A percentile compares a stretch with the other conserved stretches of the same genome.
Evolutionary conservation across 768 basidiomycete species (phyloP).

Genomic region (Tricholoma bakamatsutake): DNA sequence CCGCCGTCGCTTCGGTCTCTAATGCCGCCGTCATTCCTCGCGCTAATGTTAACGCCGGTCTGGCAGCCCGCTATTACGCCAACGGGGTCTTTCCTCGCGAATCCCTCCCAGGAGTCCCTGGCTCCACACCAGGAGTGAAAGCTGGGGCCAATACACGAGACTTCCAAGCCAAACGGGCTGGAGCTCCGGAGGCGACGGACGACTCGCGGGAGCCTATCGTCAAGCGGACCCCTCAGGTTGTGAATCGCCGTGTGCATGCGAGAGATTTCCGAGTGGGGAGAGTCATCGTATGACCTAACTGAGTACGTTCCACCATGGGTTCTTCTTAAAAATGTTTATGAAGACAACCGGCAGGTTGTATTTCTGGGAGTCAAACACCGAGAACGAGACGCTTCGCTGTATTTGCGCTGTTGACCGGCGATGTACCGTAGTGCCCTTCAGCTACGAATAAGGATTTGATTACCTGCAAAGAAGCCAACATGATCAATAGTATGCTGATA

Average conservation of each 20-base stretch:
- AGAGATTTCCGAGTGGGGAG: background rate
- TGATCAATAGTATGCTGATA: background rate
- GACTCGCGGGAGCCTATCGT: background rate
- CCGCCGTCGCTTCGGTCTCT: constrained; percentile 18
- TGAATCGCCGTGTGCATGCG: background rate
- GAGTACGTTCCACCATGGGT: background rate
- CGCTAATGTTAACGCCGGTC: constrained; percentile 14
- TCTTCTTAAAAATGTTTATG: background rate
- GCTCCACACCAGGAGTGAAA: background rate
- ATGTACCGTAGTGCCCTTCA: background rate
- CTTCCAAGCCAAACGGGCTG: background rate
- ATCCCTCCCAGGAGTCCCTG: constrained; percentile 1
- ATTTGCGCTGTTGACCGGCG: background rate
- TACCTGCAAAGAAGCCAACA: background rate
- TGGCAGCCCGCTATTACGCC: constrained; percentile 19
- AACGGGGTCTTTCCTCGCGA: constrained; percentile 16
- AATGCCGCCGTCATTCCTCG: constrained; percentile 24
- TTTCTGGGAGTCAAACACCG: background rate
- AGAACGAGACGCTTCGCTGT: background rate
- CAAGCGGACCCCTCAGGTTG: background rate
- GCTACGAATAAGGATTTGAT: background rate
- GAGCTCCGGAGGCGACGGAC: background rate
- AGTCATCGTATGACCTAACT: background rate
- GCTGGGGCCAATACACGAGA: background rate
- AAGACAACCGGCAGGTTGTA: background rate